Base-by-base conservation (phyloP, 2,329 filamentous ascomycete genomes). In the Endocalyx cinctus region DNA sequence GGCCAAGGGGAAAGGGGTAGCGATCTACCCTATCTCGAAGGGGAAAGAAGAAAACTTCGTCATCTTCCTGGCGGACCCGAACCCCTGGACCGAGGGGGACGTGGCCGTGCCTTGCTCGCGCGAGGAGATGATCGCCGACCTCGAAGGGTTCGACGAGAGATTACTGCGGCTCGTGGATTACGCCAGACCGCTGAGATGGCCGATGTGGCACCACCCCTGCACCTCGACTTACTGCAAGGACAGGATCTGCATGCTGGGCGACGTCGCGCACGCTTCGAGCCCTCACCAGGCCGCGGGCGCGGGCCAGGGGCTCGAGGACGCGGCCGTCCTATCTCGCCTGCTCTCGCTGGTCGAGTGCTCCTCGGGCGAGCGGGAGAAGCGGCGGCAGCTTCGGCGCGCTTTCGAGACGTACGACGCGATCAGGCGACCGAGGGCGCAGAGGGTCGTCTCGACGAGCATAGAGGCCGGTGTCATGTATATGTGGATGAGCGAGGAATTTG, bases 381-480 rank as follows among this genome's bases (percentile, higher is more conserved):
- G n/a, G n/a, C 35, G 38, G 5, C 43, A 51, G 4, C 22, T 53
- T 7, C 44, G 45, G 19, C 17, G 30, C 3, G 53, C 52, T 10
- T 54, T 54, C 36, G 19, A 38, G 10, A 42, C 43, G 3, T 58
- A 57, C 35, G 52, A 58, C 37, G 28, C 40, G 7, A 39, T 55
- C 14, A 44, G 55, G 23, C 47, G 54, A 12, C 54, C 55, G 1
- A 44, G 55, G 10, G 54, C 50, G 8, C 55, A 58, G 33, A 50
- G 50, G 31, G 52, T 56, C 3, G 52, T 56, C 10, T 17, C 28
- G 13, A 56, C 52, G 5, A 56, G 54, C 34, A 43, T 43, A 27
- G 51, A 58, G 28, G 54, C 53, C 2, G 55, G 55, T 8, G 29
- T 35, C 4, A 36, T 57, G 14, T 57, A 56, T 25, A 48, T 49